Conservation (phyloP, 139 green algal species). For the Desmodesmus armatus region DNA sequence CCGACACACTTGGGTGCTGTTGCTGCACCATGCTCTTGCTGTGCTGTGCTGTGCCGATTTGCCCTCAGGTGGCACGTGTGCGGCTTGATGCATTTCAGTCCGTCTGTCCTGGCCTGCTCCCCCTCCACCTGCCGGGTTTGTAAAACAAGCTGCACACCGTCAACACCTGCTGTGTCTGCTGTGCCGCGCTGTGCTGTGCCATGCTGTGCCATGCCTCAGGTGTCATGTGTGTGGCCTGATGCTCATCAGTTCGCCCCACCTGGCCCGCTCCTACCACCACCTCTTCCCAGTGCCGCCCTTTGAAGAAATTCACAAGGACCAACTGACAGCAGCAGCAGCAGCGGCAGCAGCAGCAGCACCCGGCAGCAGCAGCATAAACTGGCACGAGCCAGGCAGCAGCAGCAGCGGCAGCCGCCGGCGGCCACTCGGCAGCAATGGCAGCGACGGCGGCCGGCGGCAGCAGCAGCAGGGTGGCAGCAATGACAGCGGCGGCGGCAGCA, state of each 20-base stretch:
- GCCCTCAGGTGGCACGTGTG: not conserved
- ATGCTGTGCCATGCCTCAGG: constrained; percentile 35
- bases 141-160: too few species aligned
- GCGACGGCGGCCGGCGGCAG: not conserved
- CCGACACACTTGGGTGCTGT: constrained; percentile 1
- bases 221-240: constrained; percentile 96
- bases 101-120: too few species aligned
- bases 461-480: not conserved
- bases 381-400: not conserved
- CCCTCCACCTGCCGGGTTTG: too few species aligned
- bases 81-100: not conserved
- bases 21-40: not conserved
- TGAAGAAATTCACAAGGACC: constrained; percentile 62
- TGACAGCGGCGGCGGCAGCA: too few species aligned
- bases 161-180: too few species aligned
- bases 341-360: constrained; percentile 6
- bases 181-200: too few species aligned
- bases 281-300: constrained; percentile 94
- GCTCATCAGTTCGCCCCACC: constrained; percentile 95
- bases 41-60: not conserved
- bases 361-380: not conserved
- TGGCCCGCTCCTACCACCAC: constrained; percentile 98
- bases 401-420: not conserved
- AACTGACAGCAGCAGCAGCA: constrained; percentile 29
- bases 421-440: not conserved